Evolutionary conservation across 176 grass and related monocot species (phyloP).

Genomic region (Musa beccarii): DNA sequence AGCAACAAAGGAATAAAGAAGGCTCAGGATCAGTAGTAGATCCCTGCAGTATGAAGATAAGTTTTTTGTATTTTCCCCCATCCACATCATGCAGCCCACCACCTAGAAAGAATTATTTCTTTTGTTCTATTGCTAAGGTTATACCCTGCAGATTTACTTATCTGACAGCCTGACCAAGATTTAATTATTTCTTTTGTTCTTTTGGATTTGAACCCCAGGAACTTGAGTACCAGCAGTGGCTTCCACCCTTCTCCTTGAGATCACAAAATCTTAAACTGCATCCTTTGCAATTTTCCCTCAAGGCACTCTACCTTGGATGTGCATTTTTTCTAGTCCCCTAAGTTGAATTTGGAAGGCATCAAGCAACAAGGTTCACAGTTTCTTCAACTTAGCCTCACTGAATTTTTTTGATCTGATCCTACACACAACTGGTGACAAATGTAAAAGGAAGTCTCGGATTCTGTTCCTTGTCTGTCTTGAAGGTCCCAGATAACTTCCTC

Average conservation of each 20-base stretch:
- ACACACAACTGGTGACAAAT: neutral
- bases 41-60: neutral
- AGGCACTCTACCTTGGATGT: too few relatives aligned
- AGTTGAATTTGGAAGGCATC: too few relatives aligned
- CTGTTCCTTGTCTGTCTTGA: neutral
- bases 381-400: neutral
- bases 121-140: neutral
- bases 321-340: too few relatives aligned
- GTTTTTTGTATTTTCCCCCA: too few relatives aligned
- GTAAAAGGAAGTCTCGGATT: too few relatives aligned
- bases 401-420: neutral
- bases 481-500: neutral
- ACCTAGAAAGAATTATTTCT: neutral
- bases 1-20: neutral
- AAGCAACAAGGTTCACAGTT: too few relatives aligned
- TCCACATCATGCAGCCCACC: neutral
- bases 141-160: too few relatives aligned
- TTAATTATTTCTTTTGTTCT: too few relatives aligned
- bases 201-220: neutral
- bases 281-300: too few relatives aligned
- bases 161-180: neutral
- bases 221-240: too few relatives aligned
- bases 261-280: too few relatives aligned
- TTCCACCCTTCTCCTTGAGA: too few relatives aligned
- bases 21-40: neutral